Evolutionary conservation across 768 basidiomycete genomes (phyloP).

Genomic region (Rhodotorula graminis): DNA sequence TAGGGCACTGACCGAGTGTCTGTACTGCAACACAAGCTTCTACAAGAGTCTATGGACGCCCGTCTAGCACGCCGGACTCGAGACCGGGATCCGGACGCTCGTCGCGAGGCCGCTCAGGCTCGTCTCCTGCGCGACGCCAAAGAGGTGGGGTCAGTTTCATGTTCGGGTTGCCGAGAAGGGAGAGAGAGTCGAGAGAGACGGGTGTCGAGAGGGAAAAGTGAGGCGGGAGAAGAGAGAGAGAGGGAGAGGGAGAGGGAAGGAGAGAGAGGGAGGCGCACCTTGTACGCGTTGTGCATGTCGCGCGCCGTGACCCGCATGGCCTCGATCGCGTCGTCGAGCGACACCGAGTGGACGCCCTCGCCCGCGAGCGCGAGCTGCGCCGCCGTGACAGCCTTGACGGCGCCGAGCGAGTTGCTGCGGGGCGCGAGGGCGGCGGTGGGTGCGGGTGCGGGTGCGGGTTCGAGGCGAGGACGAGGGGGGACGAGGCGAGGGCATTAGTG

Average conservation of each 20-base stretch:
- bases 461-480: background rate
- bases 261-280: background rate
- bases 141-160: too few species aligned
- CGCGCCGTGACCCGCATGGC: conserved; percentile 83
- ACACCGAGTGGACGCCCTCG: conserved; percentile 77
- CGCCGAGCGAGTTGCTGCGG: conserved; percentile 55
- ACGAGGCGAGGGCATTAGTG: background rate
- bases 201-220: too few species aligned
- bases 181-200: too few species aligned
- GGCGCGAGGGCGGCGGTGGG: conserved; percentile 58
- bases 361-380: conserved; percentile 84
- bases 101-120: conserved; percentile 63
- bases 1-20: background rate
- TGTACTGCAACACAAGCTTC: background rate
- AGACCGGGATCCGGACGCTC: conserved; percentile 73
- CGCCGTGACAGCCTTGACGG: conserved; percentile 47
- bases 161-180: too few species aligned
- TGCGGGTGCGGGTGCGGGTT: background rate
- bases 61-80: conserved; percentile 69
- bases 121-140: conserved; percentile 63
- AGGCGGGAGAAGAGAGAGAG: too few species aligned
- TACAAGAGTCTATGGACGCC: too few species aligned
- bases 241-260: too few species aligned
- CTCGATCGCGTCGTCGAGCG: conserved; percentile 89
- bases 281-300: conserved; percentile 79